Base-by-base conservation (phyloP, 2,329 filamentous ascomycete species). In the Fusarium nodosum region DNA sequence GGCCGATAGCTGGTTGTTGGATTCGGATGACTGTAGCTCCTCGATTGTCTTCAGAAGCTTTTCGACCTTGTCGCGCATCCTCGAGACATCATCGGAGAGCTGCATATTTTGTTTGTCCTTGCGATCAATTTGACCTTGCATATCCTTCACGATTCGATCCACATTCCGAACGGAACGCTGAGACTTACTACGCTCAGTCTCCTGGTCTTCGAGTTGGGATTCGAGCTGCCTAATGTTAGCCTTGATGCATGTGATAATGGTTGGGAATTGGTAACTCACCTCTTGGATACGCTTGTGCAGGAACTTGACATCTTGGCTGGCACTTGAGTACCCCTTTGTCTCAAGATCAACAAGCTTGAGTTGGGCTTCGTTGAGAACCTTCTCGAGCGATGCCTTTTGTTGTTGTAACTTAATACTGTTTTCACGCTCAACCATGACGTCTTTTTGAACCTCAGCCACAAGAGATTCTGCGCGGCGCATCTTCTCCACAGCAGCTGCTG, bases 321-420 rank as follows among this genome's bases (percentile, higher is more conserved):
- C 93, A 70, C 91, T 97, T 22, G 94, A 96, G 81, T 97, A 98
- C 55, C 94, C 94, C 84, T 98, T 98, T 44, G 96, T 98, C 82
- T 99, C 95, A 11, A 98, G 86, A 77, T 98, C 96, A 54, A 99
- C 91, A 58, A 97, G 88, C 76, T 90, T 90, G 55, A 98, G 87
- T 80, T 98, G 95, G 28, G 95, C 86, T 79, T 99, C 95, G 79
- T 94, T 97, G 52, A 97, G 84, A 56, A 88, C 89, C 84, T 97
- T 97, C 82, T 98, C 96, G 42, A 99, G 83, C 1, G 87, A 87
- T 5, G 92, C 93, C 82, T 97, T 98, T 72, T 97, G 93, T 78
- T 94, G 94, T 79, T 96, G 93, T 57, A 98, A 84, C 72, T 92
- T 88, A 7, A 91, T 89, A 73, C 90, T 94, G 34, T 87, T 87